Conservation (phyloP, 805 yeast species). For the Torulaspora maleeae region DNA sequence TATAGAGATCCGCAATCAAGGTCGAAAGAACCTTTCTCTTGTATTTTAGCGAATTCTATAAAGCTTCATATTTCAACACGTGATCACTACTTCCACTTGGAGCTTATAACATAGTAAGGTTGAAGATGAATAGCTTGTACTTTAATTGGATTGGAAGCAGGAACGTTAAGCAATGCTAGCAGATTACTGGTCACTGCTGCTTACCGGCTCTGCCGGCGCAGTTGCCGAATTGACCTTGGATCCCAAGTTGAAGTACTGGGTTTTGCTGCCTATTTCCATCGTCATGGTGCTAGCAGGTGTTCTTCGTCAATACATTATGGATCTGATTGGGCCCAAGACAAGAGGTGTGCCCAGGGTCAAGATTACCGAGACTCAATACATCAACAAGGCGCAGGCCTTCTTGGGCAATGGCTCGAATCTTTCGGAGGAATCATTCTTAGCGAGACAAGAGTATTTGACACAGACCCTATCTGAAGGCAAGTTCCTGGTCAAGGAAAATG, state of each 20-base stretch:
- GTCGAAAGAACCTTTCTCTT: too few species aligned
- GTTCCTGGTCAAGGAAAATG: constrained; percentile 47
- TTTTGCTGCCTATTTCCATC: constrained; percentile 77
- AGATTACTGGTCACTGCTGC: constrained; percentile 11
- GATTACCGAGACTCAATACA: constrained; percentile 58
- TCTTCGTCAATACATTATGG: constrained; percentile 62
- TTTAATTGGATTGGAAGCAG: neutral
- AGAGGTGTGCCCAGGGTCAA: constrained; percentile 49
- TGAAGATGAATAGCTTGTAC: neutral
- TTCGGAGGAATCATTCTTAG: constrained; percentile 47
- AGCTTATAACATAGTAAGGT: neutral
- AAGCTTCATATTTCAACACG: too few species aligned
- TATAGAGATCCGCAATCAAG: too few species aligned
- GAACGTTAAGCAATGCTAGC: constrained; percentile 5
- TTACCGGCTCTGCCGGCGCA: constrained; percentile 24
- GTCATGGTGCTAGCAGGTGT: constrained; percentile 89
- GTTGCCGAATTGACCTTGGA: constrained; percentile 63
- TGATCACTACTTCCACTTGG: too few species aligned
- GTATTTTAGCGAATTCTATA: too few species aligned
- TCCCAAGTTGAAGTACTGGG: constrained; percentile 85
- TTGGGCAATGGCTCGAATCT: constrained; percentile 51
- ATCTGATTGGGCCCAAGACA: constrained; percentile 54
- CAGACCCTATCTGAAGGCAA: constrained; percentile 49
- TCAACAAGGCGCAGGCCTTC: constrained; percentile 56
- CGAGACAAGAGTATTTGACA: constrained; percentile 47